Evolutionary conservation across 2,329 filamentous ascomycete genomes (phyloP).

Genomic region (Nemania sp.): DNA sequence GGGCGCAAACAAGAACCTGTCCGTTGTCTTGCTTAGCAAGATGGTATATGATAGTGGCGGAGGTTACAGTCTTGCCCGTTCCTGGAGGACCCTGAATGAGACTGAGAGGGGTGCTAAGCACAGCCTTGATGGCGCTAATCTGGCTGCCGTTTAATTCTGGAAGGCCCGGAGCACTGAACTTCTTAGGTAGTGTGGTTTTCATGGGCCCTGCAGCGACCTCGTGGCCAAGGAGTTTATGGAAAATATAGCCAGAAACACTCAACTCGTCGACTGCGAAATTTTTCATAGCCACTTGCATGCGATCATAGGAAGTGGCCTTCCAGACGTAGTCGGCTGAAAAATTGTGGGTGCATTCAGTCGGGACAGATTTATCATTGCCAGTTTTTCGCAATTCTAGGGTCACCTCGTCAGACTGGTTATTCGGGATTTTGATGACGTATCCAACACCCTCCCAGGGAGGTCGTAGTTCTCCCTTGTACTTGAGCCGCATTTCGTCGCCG

Average conservation of each 20-base stretch:
- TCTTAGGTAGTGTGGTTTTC: slow-evolving; percentile 95
- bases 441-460: slow-evolving; percentile 96
- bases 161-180: slow-evolving; percentile 93
- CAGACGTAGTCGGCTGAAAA: slow-evolving; percentile 99
- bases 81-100: slow-evolving; percentile 97
- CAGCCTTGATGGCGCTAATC: slow-evolving; percentile 94
- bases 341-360: slow-evolving; percentile 95
- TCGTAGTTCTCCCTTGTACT: slow-evolving; percentile 94
- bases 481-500: slow-evolving; percentile 97
- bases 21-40: slow-evolving; percentile 94
- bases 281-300: slow-evolving; percentile 99
- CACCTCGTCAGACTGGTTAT: slow-evolving; percentile 98
- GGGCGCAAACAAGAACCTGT: slow-evolving; percentile 95
- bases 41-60: slow-evolving; percentile 98
- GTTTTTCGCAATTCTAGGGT: slow-evolving; percentile 94
- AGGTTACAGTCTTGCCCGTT: slow-evolving; percentile 98
- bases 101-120: slow-evolving; percentile 91
- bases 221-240: slow-evolving; percentile 94
- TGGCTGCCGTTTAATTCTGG: slow-evolving; percentile 96
- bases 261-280: slow-evolving; percentile 98
- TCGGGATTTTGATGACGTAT: slow-evolving; percentile 99
- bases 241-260: slow-evolving; percentile 98
- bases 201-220: slow-evolving; percentile 94
- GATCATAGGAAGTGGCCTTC: slow-evolving; percentile 99
- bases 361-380: slow-evolving; percentile 94